These are phyloP conservation scores for Oidiodendron maius DNA, from an alignment of 495 filamentous ascomycete genomes.

Conservation along the genomic window DNA sequence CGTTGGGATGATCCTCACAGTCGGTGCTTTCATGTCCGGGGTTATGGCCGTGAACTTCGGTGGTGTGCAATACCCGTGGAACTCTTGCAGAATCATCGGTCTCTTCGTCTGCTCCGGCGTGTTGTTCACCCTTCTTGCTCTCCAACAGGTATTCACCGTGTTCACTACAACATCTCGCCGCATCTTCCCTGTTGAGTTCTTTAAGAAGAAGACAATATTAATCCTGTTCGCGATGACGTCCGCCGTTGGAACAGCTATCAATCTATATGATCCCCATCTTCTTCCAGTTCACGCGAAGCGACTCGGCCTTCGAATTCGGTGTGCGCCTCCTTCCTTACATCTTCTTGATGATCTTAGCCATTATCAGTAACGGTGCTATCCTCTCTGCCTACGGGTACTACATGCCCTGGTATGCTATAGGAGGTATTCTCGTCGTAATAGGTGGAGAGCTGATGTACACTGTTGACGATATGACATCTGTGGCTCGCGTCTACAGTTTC, in stretches of 20 bases:
- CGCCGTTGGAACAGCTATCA: slow-evolving; percentile 26
- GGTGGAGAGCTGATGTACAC: slow-evolving; percentile 47
- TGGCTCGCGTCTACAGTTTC: slow-evolving; percentile 49
- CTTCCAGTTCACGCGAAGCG: slow-evolving; percentile 52
- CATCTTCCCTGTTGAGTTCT: slow-evolving; percentile 49
- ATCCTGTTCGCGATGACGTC: slow-evolving; percentile 38
- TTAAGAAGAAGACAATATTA: slow-evolving; percentile 34
- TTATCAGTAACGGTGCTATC: slow-evolving; percentile 43
- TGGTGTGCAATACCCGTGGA: slow-evolving; percentile 48
- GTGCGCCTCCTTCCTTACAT: slow-evolving; percentile 56
- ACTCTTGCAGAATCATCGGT: slow-evolving; percentile 43
- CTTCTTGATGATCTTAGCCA: slow-evolving; percentile 38
- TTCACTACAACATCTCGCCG: slow-evolving; percentile 41
- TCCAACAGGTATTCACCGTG: slow-evolving; percentile 47
- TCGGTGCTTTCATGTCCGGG: slow-evolving; percentile 34
- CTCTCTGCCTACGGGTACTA: slow-evolving; percentile 48
- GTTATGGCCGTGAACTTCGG: slow-evolving; percentile 52
- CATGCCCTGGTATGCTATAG: slow-evolving; percentile 51
- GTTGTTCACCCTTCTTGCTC: slow-evolving; percentile 38
- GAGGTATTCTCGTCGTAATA: slow-evolving; percentile 39
- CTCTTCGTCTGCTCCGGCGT: slow-evolving; percentile 46
- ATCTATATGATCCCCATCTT: slow-evolving; percentile 47
- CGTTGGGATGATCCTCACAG: slow-evolving; percentile 36
- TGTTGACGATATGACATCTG: slow-evolving; percentile 29
- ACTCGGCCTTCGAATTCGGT: slow-evolving; percentile 41